Percentiles rank a stretch among this genome's conserved stretches.
These are phyloP conservation scores for Candida multigemmis DNA, from an alignment of 805 yeast species.

Conservation along the genomic window DNA sequence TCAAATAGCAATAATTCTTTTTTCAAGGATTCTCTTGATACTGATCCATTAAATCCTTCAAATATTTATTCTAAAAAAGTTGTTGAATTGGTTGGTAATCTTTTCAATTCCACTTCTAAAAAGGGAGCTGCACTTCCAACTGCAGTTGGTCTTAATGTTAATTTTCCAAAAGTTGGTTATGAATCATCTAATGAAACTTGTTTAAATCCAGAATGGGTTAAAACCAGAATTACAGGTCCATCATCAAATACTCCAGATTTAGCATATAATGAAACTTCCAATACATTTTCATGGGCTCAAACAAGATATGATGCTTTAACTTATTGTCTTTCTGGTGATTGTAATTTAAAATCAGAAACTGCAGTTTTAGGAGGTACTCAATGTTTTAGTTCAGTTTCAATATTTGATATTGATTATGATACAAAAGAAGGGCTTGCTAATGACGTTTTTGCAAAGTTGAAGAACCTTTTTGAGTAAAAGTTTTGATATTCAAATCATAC, in stretches of 20 bases:
- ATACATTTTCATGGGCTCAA: constrained; percentile 10
- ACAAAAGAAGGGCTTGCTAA: constrained; percentile 15
- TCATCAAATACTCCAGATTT: constrained; percentile 21
- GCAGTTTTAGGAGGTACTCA: constrained; percentile 15
- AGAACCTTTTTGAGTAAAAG: too few species aligned
- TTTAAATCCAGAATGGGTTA: constrained; percentile 31
- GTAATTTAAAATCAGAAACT: constrained; percentile 35
- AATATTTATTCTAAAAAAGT: constrained; percentile 37
- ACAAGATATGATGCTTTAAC: constrained; percentile 9
- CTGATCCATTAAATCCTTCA: constrained; percentile 29
- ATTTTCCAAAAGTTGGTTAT: constrained; percentile 37
- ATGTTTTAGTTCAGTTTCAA: constrained; percentile 37
- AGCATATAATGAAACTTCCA: constrained; percentile 30
- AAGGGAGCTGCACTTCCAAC: constrained; percentile 30
- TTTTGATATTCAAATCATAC: too few species aligned
- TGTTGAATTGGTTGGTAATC: constrained; percentile 26
- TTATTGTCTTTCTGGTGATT: constrained; percentile 33
- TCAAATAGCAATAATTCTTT: constrained; percentile 40
- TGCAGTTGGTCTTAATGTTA: constrained; percentile 39
- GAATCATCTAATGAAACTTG: constrained; percentile 27
- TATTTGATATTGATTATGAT: constrained; percentile 41
- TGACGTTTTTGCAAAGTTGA: too few species aligned
- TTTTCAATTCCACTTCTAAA: constrained; percentile 30
- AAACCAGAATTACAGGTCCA: constrained; percentile 38
- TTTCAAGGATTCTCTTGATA: constrained; percentile 35